These are phyloP conservation scores for Hysterium pulicare DNA, from an alignment of 2,329 filamentous ascomycete species.

Conservation along the genomic window DNA sequence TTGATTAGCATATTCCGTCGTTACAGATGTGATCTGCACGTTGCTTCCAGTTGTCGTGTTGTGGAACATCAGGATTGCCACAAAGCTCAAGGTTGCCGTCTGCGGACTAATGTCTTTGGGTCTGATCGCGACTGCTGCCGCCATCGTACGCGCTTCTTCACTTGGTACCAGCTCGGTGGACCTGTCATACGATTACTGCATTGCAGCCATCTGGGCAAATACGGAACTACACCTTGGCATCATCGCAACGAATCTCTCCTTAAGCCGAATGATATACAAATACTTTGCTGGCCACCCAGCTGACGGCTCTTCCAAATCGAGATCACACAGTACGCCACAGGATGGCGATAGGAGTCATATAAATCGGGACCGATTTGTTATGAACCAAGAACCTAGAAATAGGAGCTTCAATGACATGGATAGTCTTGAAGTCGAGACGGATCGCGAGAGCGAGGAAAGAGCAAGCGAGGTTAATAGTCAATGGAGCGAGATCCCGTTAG, in stretches of 20 bases:
- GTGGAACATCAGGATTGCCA: conserved; percentile 18
- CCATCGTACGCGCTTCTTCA: conserved; percentile 18
- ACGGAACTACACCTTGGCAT: conserved; percentile 26
- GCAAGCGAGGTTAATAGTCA: conserved; percentile 10
- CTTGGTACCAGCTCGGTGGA: conserved; percentile 19
- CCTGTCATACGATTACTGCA: conserved; percentile 21
- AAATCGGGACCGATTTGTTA: conserved; percentile 3
- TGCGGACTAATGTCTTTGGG: conserved; percentile 25
- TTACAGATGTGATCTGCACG: conserved; percentile 23
- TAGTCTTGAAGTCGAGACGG: conserved; percentile 2
- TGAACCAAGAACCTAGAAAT: conserved; percentile 7
- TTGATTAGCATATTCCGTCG: conserved; percentile 21
- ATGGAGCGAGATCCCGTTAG: conserved; percentile 10
- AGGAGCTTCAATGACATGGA: conserved; percentile 8
- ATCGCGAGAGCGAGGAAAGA: conserved; percentile 6
- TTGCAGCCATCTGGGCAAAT: conserved; percentile 25
- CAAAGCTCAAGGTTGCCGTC: conserved; percentile 20
- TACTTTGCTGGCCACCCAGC: no score
- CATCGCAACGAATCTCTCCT: conserved; percentile 24
- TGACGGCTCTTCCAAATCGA: no score
- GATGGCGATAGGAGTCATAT: no score
- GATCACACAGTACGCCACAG: conserved; percentile 9
- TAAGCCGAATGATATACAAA: no score
- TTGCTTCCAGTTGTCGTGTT: conserved; percentile 21
- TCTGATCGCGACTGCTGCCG: conserved; percentile 16